Percentiles rank a stretch among this genome's conserved stretches.
Evolutionary conservation across 441 rosid species (phyloP).

Genomic region (Monsonia emarginata): DNA sequence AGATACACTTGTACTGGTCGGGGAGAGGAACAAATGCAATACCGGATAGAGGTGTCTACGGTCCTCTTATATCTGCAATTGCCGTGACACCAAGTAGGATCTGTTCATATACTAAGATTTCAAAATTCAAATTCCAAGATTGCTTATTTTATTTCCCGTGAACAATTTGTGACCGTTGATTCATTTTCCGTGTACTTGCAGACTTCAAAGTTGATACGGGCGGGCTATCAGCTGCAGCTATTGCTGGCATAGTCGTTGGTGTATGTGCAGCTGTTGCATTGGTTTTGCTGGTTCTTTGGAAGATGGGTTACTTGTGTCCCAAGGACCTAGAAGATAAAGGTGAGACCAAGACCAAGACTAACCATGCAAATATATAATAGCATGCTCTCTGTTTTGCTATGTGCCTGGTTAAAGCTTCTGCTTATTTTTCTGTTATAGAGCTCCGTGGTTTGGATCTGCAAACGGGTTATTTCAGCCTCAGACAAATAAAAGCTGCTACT

Average conservation of each 20-base stretch:
- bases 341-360: background rate
- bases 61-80: slow-evolving; percentile 83
- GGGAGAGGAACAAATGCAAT: slow-evolving; percentile 74
- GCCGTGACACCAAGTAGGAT: slow-evolving; percentile 62
- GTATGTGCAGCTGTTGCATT: background rate
- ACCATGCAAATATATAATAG: too few species aligned
- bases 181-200: slow-evolving; percentile 12
- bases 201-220: slow-evolving; percentile 52
- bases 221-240: slow-evolving; percentile 50
- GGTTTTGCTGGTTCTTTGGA: slow-evolving; percentile 9
- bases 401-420: background rate
- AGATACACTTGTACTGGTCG: slow-evolving; percentile 63
- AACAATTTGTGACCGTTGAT: background rate
- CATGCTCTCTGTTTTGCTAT: too few species aligned
- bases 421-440: slow-evolving; percentile 22
- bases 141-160: background rate
- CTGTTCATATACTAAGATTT: background rate
- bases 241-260: slow-evolving; percentile 42
- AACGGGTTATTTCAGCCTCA: slow-evolving; percentile 52
- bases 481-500: slow-evolving; percentile 72
- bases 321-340: slow-evolving; percentile 12
- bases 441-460: slow-evolving; percentile 46
- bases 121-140: too few species aligned
- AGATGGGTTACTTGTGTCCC: slow-evolving; percentile 4
- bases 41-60: slow-evolving; percentile 62